phyloP scores from a whole-genome alignment of 306 rosid genomes.

The Bauhinia variegata region DNA sequence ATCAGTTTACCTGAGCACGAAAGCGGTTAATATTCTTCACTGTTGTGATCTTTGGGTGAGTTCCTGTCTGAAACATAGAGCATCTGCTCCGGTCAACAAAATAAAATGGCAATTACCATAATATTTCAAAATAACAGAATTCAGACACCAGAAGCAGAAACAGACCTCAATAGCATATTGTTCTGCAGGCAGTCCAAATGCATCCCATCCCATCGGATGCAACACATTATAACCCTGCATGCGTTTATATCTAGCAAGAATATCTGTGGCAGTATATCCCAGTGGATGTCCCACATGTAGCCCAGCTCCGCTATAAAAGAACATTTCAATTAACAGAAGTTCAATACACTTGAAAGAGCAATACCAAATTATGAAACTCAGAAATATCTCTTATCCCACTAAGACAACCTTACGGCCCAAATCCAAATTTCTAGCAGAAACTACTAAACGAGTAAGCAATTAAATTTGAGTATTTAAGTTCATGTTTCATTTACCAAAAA shows the following conservation, averaged over 20 bases:
- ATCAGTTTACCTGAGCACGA: conserved; percentile 76
- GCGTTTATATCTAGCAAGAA: conserved; percentile 87
- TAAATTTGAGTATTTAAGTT: background rate
- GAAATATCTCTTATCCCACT: background rate
- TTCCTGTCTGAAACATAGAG: conserved; percentile 77
- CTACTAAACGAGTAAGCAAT: background rate
- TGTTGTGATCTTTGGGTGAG: conserved; percentile 91
- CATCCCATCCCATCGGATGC: conserved; percentile 99
- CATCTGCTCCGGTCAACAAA: conserved; percentile 4
- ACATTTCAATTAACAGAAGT: conserved; percentile 15
- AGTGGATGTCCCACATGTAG: conserved; percentile 96
- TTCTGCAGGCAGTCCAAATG: conserved; percentile 98
- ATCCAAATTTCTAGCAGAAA: background rate
- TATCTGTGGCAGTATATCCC: conserved; percentile 92
- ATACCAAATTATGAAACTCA: background rate
- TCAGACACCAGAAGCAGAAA: conserved; percentile 30
- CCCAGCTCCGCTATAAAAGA: conserved; percentile 81
- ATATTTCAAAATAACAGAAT: conserved; percentile 10
- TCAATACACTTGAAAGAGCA: background rate
- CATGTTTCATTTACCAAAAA: no score
- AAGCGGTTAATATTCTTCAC: conserved; percentile 78
- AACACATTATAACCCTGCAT: conserved; percentile 89
- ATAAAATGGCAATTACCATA: background rate
- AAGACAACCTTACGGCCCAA: background rate
- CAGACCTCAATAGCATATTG: conserved; percentile 92